These are phyloP conservation scores for Coprinopsis marcescibilis DNA, from an alignment of 768 basidiomycete species.

Conservation along the genomic window DNA sequence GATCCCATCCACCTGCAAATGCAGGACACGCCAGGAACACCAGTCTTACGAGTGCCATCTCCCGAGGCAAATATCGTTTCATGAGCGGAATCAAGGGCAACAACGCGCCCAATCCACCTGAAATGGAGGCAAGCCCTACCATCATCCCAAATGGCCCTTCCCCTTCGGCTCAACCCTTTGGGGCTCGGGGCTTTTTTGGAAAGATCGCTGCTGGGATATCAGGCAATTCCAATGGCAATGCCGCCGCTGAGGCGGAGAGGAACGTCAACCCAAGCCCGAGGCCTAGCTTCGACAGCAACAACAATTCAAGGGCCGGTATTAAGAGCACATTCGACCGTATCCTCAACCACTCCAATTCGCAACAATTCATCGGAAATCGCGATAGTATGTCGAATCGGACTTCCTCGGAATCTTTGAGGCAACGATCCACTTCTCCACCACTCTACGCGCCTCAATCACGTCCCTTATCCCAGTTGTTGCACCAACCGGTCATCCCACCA, in stretches of 20 bases:
- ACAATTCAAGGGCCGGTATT: not conserved
- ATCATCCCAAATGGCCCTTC: not conserved
- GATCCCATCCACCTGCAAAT: not conserved
- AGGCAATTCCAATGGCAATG: not conserved
- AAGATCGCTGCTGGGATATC: slow-evolving; percentile 10
- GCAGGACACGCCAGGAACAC: slow-evolving; percentile 16
- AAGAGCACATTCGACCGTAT: slow-evolving; percentile 6
- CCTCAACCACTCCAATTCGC: slow-evolving; percentile 7
- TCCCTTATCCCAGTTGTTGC: slow-evolving; percentile 1
- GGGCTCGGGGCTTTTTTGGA: slow-evolving; percentile 7
- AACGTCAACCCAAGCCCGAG: not conserved
- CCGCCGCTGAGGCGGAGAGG: not conserved
- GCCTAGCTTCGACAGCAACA: slow-evolving; percentile 6
- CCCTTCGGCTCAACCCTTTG: not conserved
- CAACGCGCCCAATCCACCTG: not conserved
- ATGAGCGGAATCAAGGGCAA: slow-evolving; percentile 8
- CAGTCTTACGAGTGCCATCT: slow-evolving; percentile 17
- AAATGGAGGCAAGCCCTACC: not conserved
- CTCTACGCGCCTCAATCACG: not conserved
- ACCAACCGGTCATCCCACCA: slow-evolving; percentile 3
- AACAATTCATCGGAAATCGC: slow-evolving; percentile 10
- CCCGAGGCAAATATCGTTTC: slow-evolving; percentile 19
- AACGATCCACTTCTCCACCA: not conserved
- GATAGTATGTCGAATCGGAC: not conserved
- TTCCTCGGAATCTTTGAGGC: not conserved